Conservation (phyloP, 2,329 filamentous ascomycete species). For the Fonsecaea monophora region DNA sequence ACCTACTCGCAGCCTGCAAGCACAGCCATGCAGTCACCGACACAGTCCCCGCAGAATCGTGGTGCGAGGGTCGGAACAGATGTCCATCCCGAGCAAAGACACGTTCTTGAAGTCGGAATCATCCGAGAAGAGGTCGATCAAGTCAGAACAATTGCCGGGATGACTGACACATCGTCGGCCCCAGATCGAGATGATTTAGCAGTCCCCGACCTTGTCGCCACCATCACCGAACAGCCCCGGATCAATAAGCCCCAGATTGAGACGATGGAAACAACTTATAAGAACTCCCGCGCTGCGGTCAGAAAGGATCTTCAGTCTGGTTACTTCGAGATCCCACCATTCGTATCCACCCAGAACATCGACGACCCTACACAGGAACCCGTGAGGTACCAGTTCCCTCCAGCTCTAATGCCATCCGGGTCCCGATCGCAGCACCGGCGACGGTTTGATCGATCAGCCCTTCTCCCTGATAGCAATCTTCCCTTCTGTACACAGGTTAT, state of each 20-base stretch:
- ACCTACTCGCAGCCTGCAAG: not conserved
- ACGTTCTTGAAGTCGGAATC: not conserved
- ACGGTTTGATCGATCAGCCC: conserved; percentile 19
- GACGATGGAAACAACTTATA: not conserved
- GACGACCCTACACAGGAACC: not conserved
- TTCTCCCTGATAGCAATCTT: conserved; percentile 28
- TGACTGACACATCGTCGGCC: not conserved
- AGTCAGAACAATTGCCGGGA: not conserved
- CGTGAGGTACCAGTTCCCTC: conserved; percentile 13
- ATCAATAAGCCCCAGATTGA: not conserved
- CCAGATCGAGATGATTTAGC: not conserved
- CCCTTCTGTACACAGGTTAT: conserved; percentile 34
- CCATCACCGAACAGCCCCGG: not conserved
- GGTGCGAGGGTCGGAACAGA: not conserved
- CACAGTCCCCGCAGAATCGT: not conserved
- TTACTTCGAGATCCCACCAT: conserved; percentile 17
- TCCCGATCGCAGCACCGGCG: conserved; percentile 4
- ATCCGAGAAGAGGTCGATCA: not conserved
- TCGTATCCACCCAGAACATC: not conserved
- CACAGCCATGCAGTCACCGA: not conserved
- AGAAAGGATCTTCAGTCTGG: conserved; percentile 24
- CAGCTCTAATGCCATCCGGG: conserved; percentile 2
- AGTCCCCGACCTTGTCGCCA: not conserved
- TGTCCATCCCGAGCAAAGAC: not conserved
- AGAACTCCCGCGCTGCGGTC: conserved; percentile 1